Conservation (phyloP, 306 rosid species). For the Begonia fuchsioides region DNA sequence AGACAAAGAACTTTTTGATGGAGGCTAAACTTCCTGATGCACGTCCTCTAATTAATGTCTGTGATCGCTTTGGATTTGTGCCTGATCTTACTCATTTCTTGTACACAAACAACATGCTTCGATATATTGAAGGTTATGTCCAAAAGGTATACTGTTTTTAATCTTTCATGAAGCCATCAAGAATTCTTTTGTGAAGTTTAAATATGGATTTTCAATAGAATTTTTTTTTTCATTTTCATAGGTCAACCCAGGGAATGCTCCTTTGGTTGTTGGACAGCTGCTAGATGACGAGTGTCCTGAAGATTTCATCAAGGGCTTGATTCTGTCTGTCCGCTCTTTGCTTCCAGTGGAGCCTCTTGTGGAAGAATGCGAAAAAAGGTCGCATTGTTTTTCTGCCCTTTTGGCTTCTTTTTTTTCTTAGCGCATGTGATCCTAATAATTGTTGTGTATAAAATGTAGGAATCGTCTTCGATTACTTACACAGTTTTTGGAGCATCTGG, state of each 20-base stretch:
- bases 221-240: slow-evolving; percentile 15
- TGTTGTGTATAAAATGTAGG: slow-evolving; percentile 30
- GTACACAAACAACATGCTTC: no score
- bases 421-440: slow-evolving; percentile 8
- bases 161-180: background rate
- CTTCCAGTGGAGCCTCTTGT: slow-evolving; percentile 99
- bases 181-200: no score
- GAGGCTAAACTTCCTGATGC: no score
- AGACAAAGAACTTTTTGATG: no score
- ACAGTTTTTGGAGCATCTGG: no score
- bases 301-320: no score
- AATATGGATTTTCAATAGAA: background rate
- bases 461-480: slow-evolving; percentile 92
- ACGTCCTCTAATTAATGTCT: slow-evolving; percentile 92
- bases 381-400: slow-evolving; percentile 3
- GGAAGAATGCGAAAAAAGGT: slow-evolving; percentile 98
- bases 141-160: slow-evolving; percentile 55
- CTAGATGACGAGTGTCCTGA: no score
- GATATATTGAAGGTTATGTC: slow-evolving; percentile 97
- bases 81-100: slow-evolving; percentile 96
- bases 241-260: slow-evolving; percentile 99
- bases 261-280: no score
- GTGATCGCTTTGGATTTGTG: slow-evolving; percentile 97
- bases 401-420: slow-evolving; percentile 4
- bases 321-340: slow-evolving; percentile 85